Evolutionary conservation across 345 rosid genomes (phyloP), one percentile per base, ranked within the genome.

Genomic region (Brassica napus): DNA sequence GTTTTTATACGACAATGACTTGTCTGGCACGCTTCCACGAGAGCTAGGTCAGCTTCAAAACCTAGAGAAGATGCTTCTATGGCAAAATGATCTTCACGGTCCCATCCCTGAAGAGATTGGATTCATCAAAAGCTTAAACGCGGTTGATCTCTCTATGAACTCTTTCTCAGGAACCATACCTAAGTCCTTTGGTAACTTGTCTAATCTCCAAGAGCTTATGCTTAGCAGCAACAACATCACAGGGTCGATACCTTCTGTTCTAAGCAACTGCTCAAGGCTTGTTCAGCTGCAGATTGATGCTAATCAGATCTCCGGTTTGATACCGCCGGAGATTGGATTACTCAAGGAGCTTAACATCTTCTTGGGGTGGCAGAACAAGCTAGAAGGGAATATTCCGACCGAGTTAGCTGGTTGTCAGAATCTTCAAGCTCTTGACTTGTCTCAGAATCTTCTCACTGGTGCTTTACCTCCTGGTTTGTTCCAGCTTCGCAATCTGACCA

Each of bases 201-300:
- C 88, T 0, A 87, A 86, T 70, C 88, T 94, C 63, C 81, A 82
- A 61, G 90, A 92, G 87, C 89, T 94, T 81, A 88, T 92, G 91
- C 92, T 94, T 77, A 92, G 93, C 35, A 89, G 91, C 83, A 94
- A 91, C 82, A 82, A 88, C 86, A 85, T 94, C 44, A 87, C 91
- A 0, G 98, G 98, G 16, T 87, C 89, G 2, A 91, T 94, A 64
- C 98, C 98, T 15, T 72, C 83, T 2, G 85, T 81, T 82, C 83
- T 94, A 59, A 81, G 94, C 32, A 87, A 88, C 86, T 88, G 89
- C 73, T 78, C 81, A 54, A 77, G 78, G 71, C 90, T 94, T 59
- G 68, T 85, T 39, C 94, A 87, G 88, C 77, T 94, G 54, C 97
- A 94, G 87, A 79, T 94, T 15, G 97, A 94, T 70, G 84, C 85